Percentiles rank a stretch among this genome's conserved stretches.
Conservation (phyloP, 2,329 filamentous ascomycete species). For the Didymella sp. region DNA sequence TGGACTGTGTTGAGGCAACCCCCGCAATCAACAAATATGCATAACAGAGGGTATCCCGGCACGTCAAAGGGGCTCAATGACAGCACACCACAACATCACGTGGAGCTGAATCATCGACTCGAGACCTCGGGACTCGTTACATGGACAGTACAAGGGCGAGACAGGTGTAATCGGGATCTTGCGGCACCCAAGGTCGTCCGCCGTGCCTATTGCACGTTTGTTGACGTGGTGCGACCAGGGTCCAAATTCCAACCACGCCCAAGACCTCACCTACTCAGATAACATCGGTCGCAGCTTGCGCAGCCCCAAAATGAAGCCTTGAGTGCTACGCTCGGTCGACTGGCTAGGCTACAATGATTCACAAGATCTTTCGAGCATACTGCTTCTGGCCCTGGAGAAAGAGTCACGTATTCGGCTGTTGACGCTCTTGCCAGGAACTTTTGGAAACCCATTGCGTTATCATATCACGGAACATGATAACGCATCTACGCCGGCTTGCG, state of each 20-base stretch:
- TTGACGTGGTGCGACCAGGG: not conserved
- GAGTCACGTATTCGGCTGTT: not conserved
- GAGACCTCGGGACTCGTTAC: not conserved
- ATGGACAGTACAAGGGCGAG: not conserved
- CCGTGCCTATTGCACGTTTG: not conserved
- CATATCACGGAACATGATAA: not conserved
- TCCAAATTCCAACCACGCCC: not conserved
- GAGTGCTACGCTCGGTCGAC: no score
- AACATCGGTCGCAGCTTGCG: no score
- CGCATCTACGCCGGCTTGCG: no score
- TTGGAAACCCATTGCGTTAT: not conserved
- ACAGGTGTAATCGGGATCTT: not conserved
- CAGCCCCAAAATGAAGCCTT: no score
- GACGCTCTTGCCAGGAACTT: not conserved
- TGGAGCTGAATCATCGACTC: not conserved
- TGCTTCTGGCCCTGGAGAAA: no score
- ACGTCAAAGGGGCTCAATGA: constrained; percentile 2
- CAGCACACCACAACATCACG: not conserved
- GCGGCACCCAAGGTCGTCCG: not conserved
- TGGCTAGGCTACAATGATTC: no score
- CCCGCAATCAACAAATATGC: constrained; percentile 9
- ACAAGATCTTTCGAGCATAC: no score
- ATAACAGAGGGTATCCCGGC: constrained; percentile 12
- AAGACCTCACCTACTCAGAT: no score
- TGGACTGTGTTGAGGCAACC: not conserved